Percentiles rank a stretch among this genome's conserved stretches.
phyloP scores from a whole-genome alignment of 2,329 filamentous ascomycete species.

The Apiospora hydei region DNA sequence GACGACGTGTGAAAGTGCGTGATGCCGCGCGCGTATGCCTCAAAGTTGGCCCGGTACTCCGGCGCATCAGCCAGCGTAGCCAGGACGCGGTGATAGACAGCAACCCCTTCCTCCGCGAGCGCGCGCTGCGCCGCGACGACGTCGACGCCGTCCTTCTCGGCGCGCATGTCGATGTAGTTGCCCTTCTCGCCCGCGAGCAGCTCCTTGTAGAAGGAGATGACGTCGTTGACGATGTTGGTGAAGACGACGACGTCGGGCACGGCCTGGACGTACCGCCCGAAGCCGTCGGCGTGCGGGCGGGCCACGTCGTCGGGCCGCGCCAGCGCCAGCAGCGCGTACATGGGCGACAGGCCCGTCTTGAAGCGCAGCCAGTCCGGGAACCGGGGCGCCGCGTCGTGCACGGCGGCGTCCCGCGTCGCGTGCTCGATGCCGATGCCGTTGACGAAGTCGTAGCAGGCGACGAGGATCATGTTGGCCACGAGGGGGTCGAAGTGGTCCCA shows the following conservation, averaged over 20 bases:
- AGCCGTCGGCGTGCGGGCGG: not conserved
- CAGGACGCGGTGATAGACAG: not conserved
- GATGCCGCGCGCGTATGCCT: slow-evolving; percentile 27
- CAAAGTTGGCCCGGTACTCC: slow-evolving; percentile 28
- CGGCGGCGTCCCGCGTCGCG: not conserved
- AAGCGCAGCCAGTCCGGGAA: slow-evolving; percentile 29
- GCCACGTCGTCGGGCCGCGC: slow-evolving; percentile 18
- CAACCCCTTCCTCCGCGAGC: not conserved
- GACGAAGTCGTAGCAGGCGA: slow-evolving; percentile 28
- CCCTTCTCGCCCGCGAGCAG: slow-evolving; percentile 26
- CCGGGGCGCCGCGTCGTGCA: slow-evolving; percentile 1
- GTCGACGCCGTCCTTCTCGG: slow-evolving; percentile 25
- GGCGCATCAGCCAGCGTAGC: slow-evolving; percentile 24
- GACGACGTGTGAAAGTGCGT: slow-evolving; percentile 28
- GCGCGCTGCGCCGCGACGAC: not conserved
- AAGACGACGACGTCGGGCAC: slow-evolving; percentile 27
- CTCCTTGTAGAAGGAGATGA: slow-evolving; percentile 30
- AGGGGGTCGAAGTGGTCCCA: slow-evolving; percentile 27
- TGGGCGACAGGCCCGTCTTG: slow-evolving; percentile 29
- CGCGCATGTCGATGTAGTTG: slow-evolving; percentile 28
- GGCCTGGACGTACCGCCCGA: slow-evolving; percentile 23
- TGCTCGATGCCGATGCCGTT: slow-evolving; percentile 26
- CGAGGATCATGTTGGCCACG: slow-evolving; percentile 28
- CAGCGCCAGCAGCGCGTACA: slow-evolving; percentile 27
- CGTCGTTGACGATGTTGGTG: slow-evolving; percentile 28